A percentile compares a stretch with the other conserved stretches of the same genome.
Conservation (phyloP, 345 rosid species). For the Conringia planisiliqua region DNA sequence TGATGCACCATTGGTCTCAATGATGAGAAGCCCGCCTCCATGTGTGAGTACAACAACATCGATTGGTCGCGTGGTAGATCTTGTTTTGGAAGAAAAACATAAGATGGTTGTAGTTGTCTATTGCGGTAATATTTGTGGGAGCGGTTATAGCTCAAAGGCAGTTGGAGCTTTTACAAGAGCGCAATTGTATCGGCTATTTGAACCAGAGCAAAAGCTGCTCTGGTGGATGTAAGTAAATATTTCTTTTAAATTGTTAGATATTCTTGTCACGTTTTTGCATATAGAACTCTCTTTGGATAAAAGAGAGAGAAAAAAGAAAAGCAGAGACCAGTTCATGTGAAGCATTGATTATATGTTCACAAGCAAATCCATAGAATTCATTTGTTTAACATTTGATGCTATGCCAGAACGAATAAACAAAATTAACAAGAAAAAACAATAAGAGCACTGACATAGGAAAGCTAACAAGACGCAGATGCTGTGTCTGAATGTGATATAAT, state of each 20-base stretch:
- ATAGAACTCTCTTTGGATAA: not conserved
- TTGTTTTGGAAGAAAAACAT: conserved; percentile 55
- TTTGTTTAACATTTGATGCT: conserved; percentile 1
- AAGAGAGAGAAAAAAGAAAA: not conserved
- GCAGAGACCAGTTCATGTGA: not conserved
- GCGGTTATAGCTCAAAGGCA: conserved; percentile 39
- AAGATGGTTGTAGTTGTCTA: conserved; percentile 62
- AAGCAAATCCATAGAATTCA: conserved; percentile 7
- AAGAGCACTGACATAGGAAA: conserved; percentile 20
- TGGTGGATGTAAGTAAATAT: conserved; percentile 14
- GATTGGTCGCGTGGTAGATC: conserved; percentile 52
- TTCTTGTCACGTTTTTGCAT: conserved; percentile 9
- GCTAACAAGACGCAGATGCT: conserved; percentile 14
- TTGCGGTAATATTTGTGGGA: conserved; percentile 31
- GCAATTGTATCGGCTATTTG: conserved; percentile 43
- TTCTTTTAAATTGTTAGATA: not conserved
- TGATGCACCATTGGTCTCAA: conserved; percentile 46
- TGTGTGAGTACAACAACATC: conserved; percentile 56
- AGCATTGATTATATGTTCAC: conserved; percentile 8
- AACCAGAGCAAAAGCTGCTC: conserved; percentile 30
- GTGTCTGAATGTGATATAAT: not conserved
- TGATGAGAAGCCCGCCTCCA: conserved; percentile 78
- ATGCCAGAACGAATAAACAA: not conserved
- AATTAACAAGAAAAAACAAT: not conserved
- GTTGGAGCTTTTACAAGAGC: conserved; percentile 64